Evolutionary conservation across 2,329 filamentous ascomycete genomes (phyloP), one percentile per base, ranked within the genome.

Genomic region (Dactylellina drechsleri): DNA sequence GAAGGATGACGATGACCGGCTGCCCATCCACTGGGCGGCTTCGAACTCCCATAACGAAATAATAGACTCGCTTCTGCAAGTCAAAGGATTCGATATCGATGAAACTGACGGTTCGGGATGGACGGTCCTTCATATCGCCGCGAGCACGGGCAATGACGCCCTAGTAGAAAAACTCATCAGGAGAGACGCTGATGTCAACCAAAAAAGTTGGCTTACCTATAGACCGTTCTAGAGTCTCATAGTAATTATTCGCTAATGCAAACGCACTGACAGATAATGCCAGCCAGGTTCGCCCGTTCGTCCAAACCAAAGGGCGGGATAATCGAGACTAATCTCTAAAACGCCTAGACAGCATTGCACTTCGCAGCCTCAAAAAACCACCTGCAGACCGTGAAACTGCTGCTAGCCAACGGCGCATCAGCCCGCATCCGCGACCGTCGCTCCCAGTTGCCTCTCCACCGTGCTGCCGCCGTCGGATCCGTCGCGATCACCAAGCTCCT

Each of bases 11-110:
- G 95, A 99, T 81, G 92, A 92, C 15, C 91, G 95, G 52, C 87
- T 97, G 43, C 90, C 95, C 1, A 89, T 98, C 68, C 95, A 99
- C 85, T 99, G 95, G 95, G 94, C 95, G 0, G 88, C 89, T 1
- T 95, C 93, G 20, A 91, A 91, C 82, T 96, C 95, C 81, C 90
- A 89, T 78, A 83, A 90, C 5, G 87, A 89, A 23, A 92, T 97
- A 72, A 89, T 92, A 16, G 85, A 90, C 58, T 81, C 94, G 18
- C 85, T 98, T 2, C 54, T 77, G 86, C 91, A 91, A 66, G 85
- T 85, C 76, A 89, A 89, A 79, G 85, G 85, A 72, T 97, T 97
- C 80, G 92, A 98, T 80, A 87, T 92, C 0, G 93, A 98, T 82
- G 89, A 71, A 62, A 73, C 90, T 86, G 92, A 96, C 80, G 90